A percentile compares a stretch with the other conserved stretches of the same genome.
Evolutionary conservation across 2,329 filamentous ascomycete genomes (phyloP).

Genomic region (Ceratocystis variospora): DNA sequence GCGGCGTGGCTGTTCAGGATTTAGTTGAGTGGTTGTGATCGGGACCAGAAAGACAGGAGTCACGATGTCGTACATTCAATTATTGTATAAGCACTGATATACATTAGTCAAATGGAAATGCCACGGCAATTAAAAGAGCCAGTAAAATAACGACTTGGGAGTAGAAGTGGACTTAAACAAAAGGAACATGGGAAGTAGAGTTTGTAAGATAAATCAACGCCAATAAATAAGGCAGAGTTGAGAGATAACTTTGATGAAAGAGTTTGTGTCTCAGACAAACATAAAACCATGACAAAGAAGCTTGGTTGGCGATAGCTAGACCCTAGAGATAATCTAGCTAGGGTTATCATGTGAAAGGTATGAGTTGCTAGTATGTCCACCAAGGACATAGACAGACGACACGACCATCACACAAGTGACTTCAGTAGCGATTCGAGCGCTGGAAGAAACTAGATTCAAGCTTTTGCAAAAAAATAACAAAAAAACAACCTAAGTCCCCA

Average conservation of each 20-base stretch:
- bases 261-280: background rate
- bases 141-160: background rate
- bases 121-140: background rate
- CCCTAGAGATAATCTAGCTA: background rate
- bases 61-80: background rate
- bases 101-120: background rate
- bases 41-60: background rate
- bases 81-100: background rate
- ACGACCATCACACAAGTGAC: background rate
- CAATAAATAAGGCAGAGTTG: background rate
- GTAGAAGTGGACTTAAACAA: background rate
- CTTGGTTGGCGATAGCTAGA: background rate
- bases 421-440: background rate
- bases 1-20: background rate
- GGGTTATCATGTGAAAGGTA: background rate
- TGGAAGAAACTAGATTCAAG: background rate
- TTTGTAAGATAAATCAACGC: background rate
- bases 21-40: background rate
- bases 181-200: background rate
- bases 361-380: background rate
- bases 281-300: background rate
- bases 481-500: too few relatives aligned
- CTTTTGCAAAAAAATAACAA: background rate
- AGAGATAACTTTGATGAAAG: background rate
- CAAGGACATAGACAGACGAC: background rate